These are phyloP conservation scores for Hortaea sp. DNA, from an alignment of 2,329 filamentous ascomycete genomes.

Conservation along the genomic window DNA sequence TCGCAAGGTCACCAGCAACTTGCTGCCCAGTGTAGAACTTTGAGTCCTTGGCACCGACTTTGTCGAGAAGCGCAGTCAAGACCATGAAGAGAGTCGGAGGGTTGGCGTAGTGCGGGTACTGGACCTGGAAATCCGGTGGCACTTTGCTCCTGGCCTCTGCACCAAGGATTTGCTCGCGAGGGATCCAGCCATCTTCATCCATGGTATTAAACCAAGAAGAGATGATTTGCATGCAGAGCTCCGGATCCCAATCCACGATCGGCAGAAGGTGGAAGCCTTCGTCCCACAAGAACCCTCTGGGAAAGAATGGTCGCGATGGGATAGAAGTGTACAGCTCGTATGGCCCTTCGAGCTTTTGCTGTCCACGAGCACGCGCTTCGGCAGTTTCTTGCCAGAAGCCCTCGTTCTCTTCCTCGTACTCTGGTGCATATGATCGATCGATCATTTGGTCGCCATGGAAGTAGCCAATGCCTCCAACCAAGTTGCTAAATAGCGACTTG, in stretches of 20 bases:
- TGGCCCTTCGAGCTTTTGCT: conserved; percentile 65
- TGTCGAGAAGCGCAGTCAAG: conserved; percentile 73
- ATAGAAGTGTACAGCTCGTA: conserved; percentile 85
- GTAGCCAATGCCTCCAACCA: conserved; percentile 89
- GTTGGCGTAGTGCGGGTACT: conserved; percentile 96
- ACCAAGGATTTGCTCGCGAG: conserved; percentile 88
- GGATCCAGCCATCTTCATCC: conserved; percentile 97
- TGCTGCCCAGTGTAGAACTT: conserved; percentile 16
- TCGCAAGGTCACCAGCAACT: conserved; percentile 25
- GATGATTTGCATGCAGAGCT: conserved; percentile 76
- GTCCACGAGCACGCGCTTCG: conserved; percentile 59
- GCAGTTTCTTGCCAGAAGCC: conserved; percentile 91
- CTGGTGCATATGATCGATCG: conserved; percentile 80
- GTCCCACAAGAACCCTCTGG: conserved; percentile 93
- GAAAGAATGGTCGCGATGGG: conserved; percentile 91
- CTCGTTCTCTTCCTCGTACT: conserved; percentile 92
- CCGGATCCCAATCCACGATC: conserved; percentile 87
- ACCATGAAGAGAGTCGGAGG: conserved; percentile 90
- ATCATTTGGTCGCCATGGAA: conserved; percentile 84
- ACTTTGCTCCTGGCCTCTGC: conserved; percentile 90
- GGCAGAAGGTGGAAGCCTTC: conserved; percentile 93
- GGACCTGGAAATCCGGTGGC: conserved; percentile 80
- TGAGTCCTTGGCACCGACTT: conserved; percentile 38
- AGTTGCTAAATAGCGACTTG: conserved; percentile 85
- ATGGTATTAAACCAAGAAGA: conserved; percentile 94